Conservation (phyloP, 305 asterid species). For the Coffea humblotiana region DNA sequence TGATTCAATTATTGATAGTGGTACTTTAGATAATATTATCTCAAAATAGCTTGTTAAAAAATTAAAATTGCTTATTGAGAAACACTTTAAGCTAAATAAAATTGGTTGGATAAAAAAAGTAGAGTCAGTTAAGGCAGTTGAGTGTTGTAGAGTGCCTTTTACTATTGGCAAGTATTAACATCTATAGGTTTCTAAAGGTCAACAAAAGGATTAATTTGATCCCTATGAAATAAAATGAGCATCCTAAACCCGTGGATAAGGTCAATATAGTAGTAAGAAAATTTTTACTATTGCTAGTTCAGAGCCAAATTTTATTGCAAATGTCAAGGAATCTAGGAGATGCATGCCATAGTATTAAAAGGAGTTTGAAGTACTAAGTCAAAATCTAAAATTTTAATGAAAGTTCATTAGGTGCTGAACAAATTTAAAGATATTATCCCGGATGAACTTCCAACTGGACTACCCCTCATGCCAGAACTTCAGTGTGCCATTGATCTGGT, state of each 20-base stretch:
- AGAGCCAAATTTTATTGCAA: no score
- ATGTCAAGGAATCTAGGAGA: no score
- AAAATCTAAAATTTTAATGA: background rate
- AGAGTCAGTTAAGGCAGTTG: background rate
- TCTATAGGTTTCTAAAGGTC: background rate
- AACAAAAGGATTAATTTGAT: background rate
- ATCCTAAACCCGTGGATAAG: no score
- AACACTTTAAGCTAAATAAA: background rate
- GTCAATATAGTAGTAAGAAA: no score
- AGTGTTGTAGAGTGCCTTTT: background rate
- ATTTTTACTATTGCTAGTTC: no score
- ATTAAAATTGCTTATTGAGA: no score
- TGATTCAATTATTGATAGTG: no score
- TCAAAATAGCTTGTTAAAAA: no score
- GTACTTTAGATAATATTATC: no score
- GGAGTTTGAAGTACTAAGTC: background rate
- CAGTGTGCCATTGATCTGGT: conserved; percentile 11
- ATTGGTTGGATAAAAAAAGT: conserved; percentile 9
- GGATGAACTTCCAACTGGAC: background rate
- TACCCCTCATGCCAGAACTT: conserved; percentile 5
- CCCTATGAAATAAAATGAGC: background rate
- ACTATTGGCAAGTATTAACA: background rate
- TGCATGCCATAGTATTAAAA: no score
- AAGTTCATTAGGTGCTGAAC: background rate
- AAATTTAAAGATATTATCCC: conserved; percentile 1